phyloP scores from a whole-genome alignment of 768 basidiomycete species.

The Boletus sensibilis region DNA sequence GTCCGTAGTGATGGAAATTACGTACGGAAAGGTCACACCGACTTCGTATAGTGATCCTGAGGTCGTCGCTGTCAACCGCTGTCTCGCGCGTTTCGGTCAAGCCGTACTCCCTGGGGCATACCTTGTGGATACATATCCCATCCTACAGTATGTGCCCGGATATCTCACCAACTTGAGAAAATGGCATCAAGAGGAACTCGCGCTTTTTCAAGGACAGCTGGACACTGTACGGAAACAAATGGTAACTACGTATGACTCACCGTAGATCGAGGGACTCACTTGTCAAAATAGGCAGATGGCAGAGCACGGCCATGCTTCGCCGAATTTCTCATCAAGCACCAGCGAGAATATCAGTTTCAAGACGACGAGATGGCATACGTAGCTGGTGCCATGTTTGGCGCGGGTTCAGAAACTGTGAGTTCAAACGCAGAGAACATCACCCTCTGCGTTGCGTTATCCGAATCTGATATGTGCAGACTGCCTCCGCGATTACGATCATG shows the following conservation, averaged over 20 bases:
- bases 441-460: neutral
- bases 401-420: conserved; percentile 10
- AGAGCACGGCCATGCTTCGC: conserved; percentile 8
- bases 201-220: conserved; percentile 7
- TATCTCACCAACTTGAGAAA: conserved; percentile 4
- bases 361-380: conserved; percentile 6
- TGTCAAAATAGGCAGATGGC: neutral
- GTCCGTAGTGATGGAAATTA: conserved; percentile 1
- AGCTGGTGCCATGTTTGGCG: conserved; percentile 9
- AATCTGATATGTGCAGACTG: conserved; percentile 1
- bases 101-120: neutral
- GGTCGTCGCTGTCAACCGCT: conserved; percentile 3
- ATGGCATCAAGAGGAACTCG: conserved; percentile 12
- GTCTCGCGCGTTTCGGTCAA: neutral
- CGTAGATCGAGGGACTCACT: neutral
- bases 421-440: neutral
- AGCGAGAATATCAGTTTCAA: neutral
- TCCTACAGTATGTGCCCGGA: conserved; percentile 4
- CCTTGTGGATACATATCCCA: conserved; percentile 1
- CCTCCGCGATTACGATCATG: conserved; percentile 5
- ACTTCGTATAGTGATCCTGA: conserved; percentile 8
- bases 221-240: conserved; percentile 3
- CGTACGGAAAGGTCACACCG: conserved; percentile 5
- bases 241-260: neutral
- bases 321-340: neutral